Conservation (phyloP, 2,329 filamentous ascomycete genomes). For the Colletotrichum neosansevieriae region DNA sequence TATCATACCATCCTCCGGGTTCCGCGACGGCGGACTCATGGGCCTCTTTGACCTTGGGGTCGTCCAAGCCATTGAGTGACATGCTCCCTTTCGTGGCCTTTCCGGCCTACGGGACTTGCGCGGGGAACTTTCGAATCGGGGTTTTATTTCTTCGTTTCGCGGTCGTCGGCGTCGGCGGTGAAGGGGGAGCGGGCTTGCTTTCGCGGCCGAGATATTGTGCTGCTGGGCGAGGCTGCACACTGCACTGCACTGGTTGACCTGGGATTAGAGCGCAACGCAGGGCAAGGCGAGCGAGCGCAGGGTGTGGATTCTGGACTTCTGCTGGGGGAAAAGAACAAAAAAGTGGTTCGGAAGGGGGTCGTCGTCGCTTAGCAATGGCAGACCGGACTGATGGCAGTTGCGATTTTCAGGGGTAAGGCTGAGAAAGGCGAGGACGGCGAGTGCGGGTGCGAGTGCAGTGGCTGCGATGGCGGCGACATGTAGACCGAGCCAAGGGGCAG, state of each 20-base stretch:
- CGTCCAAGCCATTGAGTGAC: conserved; percentile 97
- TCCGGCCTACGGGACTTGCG: conserved; percentile 17
- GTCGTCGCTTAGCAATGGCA: conserved; percentile 38
- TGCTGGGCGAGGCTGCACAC: conserved; percentile 12
- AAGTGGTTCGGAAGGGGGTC: conserved; percentile 37
- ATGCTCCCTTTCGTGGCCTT: conserved; percentile 59
- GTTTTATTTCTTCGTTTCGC: neutral
- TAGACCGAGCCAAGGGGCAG: conserved; percentile 35
- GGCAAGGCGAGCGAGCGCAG: conserved; percentile 18
- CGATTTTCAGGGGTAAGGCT: conserved; percentile 41
- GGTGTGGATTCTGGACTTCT: neutral
- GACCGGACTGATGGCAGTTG: conserved; percentile 27
- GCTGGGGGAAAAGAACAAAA: conserved; percentile 29
- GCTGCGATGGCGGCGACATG: conserved; percentile 34
- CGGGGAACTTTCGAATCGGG: conserved; percentile 4
- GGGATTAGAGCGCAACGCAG: conserved; percentile 20
- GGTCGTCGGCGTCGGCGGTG: conserved; percentile 11
- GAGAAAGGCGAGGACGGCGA: conserved; percentile 17
- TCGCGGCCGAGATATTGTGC: conserved; percentile 2
- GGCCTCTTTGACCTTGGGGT: conserved; percentile 83
- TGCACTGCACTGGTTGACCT: conserved; percentile 9
- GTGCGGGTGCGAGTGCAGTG: neutral
- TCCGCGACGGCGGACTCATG: conserved; percentile 84
- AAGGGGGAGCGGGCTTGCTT: neutral
- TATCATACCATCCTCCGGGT: conserved; percentile 93